A percentile compares a stretch with the other conserved stretches of the same genome.
Evolutionary conservation across 2,329 filamentous ascomycete genomes (phyloP).

Genomic region (Teratosphaeria destructans): DNA sequence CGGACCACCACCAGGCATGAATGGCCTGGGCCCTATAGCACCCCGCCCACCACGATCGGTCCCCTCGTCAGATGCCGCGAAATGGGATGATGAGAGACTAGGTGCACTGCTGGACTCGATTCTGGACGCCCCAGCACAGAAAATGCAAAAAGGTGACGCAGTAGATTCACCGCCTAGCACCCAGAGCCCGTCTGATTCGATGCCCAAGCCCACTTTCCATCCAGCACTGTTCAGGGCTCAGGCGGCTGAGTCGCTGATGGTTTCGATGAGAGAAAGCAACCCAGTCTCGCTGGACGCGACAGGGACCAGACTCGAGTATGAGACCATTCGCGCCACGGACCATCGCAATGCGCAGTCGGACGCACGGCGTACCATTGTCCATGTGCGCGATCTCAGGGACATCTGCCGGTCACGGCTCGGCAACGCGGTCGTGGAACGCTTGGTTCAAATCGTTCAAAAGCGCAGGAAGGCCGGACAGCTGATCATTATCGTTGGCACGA

Average conservation of each 20-base stretch:
- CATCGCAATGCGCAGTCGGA: neutral
- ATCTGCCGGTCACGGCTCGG: conserved; percentile 61
- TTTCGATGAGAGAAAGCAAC: neutral
- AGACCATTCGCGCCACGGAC: neutral
- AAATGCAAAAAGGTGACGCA: conserved; percentile 8
- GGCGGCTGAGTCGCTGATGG: neutral
- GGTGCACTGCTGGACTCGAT: conserved; percentile 20
- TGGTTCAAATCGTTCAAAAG: conserved; percentile 62
- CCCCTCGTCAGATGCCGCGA: neutral
- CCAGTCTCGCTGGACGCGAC: neutral
- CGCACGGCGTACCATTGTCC: conserved; percentile 45
- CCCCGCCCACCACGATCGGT: neutral
- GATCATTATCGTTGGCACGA: conserved; percentile 72
- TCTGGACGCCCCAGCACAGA: conserved; percentile 18
- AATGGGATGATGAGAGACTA: conserved; percentile 22
- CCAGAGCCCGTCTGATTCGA: neutral
- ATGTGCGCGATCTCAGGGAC: conserved; percentile 71
- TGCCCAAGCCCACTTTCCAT: neutral
- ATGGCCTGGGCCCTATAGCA: neutral
- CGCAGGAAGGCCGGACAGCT: conserved; percentile 60
- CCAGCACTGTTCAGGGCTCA: neutral
- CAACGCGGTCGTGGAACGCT: conserved; percentile 54
- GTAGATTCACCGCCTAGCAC: neutral
- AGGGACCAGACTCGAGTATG: neutral
- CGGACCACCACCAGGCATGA: conserved; percentile 1